Evolutionary conservation across 2,329 filamentous ascomycete species (phyloP).

Genomic region (Aspergillus luchuensis): DNA sequence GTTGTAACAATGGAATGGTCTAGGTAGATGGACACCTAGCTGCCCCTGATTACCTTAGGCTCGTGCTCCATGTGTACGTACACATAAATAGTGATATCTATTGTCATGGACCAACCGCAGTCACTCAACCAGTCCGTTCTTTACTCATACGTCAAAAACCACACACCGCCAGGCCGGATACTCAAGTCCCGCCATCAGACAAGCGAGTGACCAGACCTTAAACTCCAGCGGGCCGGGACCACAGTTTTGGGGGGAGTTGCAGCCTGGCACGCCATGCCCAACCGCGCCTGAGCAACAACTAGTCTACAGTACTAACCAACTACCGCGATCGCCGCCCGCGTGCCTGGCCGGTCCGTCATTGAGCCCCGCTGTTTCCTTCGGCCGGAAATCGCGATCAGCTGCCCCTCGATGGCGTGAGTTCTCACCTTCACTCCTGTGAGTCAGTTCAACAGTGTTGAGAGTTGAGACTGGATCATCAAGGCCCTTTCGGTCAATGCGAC

Average conservation of each 20-base stretch:
- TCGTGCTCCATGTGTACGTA: too few relatives aligned
- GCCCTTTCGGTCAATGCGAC: neutral
- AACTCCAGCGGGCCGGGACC: constrained; percentile 7
- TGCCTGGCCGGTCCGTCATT: constrained; percentile 9
- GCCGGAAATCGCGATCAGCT: constrained; percentile 17
- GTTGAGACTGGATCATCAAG: neutral
- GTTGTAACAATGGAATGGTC: too few relatives aligned
- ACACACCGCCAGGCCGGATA: constrained; percentile 9
- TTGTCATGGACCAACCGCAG: too few relatives aligned
- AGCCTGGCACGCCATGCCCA: constrained; percentile 3
- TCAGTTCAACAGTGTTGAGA: neutral
- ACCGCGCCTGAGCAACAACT: constrained; percentile 6
- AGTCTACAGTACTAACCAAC: neutral
- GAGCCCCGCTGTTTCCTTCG: constrained; percentile 12
- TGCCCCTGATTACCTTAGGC: too few relatives aligned
- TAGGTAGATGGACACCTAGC: too few relatives aligned
- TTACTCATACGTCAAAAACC: neutral
- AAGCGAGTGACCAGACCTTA: constrained; percentile 11
- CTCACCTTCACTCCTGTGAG: neutral
- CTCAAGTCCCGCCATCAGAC: constrained; percentile 15
- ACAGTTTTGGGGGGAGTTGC: neutral
- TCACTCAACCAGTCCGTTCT: neutral
- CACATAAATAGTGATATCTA: too few relatives aligned
- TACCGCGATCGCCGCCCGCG: constrained; percentile 9
- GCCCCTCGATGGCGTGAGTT: constrained; percentile 21